Conservation (phyloP, 1,139 yeast species). For the Magnusiomyces starmeri region DNA sequence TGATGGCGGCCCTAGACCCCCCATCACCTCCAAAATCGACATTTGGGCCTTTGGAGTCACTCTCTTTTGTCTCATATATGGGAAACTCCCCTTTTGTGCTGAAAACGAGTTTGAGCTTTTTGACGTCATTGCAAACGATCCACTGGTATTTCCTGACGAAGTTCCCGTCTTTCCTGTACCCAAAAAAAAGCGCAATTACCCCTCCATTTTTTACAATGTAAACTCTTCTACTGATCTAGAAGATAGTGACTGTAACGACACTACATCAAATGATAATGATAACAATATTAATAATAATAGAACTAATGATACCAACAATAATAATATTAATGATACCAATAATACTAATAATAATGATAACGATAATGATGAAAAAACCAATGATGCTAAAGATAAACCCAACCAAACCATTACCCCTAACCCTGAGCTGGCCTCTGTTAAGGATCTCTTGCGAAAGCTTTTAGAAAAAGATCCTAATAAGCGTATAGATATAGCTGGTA, state of each 20-base stretch:
- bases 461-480: conserved; percentile 63
- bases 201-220: conserved; percentile 27
- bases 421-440: conserved; percentile 39
- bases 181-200: background rate
- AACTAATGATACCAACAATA: conserved; percentile 3
- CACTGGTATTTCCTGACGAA: conserved; percentile 53
- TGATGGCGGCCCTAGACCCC: conserved; percentile 35
- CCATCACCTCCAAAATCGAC: conserved; percentile 71
- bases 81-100: conserved; percentile 84
- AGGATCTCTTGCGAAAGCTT: conserved; percentile 56
- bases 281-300: background rate
- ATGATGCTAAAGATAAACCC: conserved; percentile 16
- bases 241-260: conserved; percentile 9
- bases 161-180: conserved; percentile 18
- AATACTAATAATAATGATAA: conserved; percentile 3
- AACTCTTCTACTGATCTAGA: conserved; percentile 26
- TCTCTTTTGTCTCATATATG: conserved; percentile 78
- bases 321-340: conserved; percentile 3
- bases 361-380: background rate
- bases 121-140: conserved; percentile 66
- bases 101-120: conserved; percentile 82
- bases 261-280: conserved; percentile 5
- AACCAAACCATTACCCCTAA: conserved; percentile 19
- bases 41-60: conserved; percentile 98
- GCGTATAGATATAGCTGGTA: conserved; percentile 64